phyloP scores from a whole-genome alignment of 495 filamentous ascomycete genomes.

The Aspergillus mulundensis region DNA sequence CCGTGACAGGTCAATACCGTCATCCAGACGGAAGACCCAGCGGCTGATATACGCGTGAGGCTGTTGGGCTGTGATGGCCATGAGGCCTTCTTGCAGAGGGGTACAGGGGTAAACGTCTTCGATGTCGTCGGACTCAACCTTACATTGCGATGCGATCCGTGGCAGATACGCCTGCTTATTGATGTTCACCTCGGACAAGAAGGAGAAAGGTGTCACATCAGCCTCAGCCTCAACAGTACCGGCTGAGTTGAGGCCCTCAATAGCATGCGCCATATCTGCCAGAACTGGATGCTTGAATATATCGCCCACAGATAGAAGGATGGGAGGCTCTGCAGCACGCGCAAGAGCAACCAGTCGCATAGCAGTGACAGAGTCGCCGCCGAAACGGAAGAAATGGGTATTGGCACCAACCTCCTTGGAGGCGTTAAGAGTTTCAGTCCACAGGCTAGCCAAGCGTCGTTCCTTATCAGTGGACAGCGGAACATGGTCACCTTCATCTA shows the following conservation, averaged over 20 bases:
- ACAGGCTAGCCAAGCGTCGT: conserved; percentile 18
- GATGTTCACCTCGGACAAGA: neutral
- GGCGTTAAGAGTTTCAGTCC: conserved; percentile 35
- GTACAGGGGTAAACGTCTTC: conserved; percentile 56
- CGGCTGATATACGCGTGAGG: conserved; percentile 27
- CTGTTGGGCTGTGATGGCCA: conserved; percentile 44
- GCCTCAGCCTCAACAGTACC: neutral
- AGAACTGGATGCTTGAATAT: conserved; percentile 41
- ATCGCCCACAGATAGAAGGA: conserved; percentile 16
- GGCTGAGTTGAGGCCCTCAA: neutral
- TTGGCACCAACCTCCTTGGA: conserved; percentile 29
- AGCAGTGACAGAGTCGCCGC: conserved; percentile 16
- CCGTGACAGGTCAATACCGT: conserved; percentile 24
- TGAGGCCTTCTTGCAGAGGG: conserved; percentile 57
- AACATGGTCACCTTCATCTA: neutral
- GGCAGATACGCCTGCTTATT: neutral
- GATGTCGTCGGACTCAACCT: conserved; percentile 22
- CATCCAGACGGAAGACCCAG: conserved; percentile 28
- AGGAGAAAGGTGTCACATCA: neutral
- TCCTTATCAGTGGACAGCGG: neutral
- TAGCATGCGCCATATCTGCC: conserved; percentile 20
- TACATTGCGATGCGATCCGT: conserved; percentile 13
- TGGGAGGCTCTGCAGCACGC: neutral
- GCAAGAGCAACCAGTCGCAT: conserved; percentile 13
- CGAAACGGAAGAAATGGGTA: conserved; percentile 47